Evolutionary conservation across 352 stramenopile genomes (phyloP), one percentile per base, ranked within the genome.

Genomic region (Globisporangium paddicum): DNA sequence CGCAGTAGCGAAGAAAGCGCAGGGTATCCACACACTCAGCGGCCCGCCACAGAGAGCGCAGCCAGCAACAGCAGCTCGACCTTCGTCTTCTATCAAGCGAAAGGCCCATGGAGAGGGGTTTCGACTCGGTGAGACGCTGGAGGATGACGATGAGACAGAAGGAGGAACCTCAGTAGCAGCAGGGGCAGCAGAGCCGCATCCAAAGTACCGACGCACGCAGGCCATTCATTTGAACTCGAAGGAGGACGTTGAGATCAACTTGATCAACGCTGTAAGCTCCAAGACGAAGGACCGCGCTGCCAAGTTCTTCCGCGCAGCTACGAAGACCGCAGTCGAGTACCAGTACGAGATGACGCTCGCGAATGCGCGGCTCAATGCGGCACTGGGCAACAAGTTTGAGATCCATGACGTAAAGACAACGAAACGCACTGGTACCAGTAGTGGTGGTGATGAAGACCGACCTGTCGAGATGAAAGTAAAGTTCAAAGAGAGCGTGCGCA

Each of bases 241-340:
- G 58, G 86, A 91, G 34, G 83, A 90, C 51, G 73, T 95, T 32
- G 82, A 69, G n/a, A 55, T 79, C 35, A 72, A 66, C 49, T 64
- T 95, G 23, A 76, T 79, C 23, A 69, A 82, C 40, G 86, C 83
- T 7, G 86, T 95, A 10, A 89, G 73, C 37, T 73, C 72, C 14
- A 58, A 64, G 23, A 78, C 79, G 1, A 70, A 73, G 9, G 77
- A 79, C 60, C 82, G 77, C 34, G 66, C 74, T 11, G 72, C 67
- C 23, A 93, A 93, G 62, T 96, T 96, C 56, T 91, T 94, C 46
- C 82, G 82, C 28, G 71, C 78, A 0, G 78, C 79, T 5, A 93
- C 86, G 14, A 85, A 85, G 41, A 85, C 67, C 11, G 86, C 86
- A 19, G 79, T 96, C 6, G 79, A 89, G 26, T 71, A 94, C 51